Evolutionary conservation across 495 filamentous ascomycete species (phyloP), one percentile per base, ranked within the genome.

Genomic region (Penicillium silybi): DNA sequence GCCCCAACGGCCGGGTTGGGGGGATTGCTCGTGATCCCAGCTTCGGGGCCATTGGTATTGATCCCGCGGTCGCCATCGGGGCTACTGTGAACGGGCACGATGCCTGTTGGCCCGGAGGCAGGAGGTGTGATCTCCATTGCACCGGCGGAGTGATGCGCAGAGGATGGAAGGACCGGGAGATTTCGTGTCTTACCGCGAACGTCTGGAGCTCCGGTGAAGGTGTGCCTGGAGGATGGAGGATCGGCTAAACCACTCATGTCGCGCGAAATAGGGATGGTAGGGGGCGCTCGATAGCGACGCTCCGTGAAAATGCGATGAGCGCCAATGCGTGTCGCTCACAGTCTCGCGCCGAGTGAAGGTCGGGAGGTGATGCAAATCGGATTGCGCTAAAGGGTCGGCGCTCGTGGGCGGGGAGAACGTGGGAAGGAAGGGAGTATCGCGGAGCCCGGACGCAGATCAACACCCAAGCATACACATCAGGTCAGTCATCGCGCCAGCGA

Each of bases 1-100:
- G 90, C 90, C n/a, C 73, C 73, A 44, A 77, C 62, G 40, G 69
- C 67, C 34, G 70, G 68, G 81, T 84, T 52, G 50, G 69, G 56
- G 47, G 61, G 65, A 69, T 64, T 67, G 52, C 69, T 68, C 56
- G 64, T 18, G 42, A 54, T 63, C 38, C 59, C 65, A 41, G 50
- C 29, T 41, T 80, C 68, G 40, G 73, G 59, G 57, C 79, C 74
- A 69, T 78, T 74, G 61, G 69, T 62, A 43, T 55, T 67, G 53
- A 64, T 68, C 52, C 62, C 67, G 50, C 71, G 71, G 61, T 81
- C 78, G 54, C 66, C 69, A 45, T 80, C 74, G 26, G 74, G 71
- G 44, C 69, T 75, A 61, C 66, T 72, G 49, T 78, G 74, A 38
- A 71, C 64, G 41, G 72, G 66, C 20, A 64, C 66, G 13, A 56